Base-by-base conservation (phyloP, 345 rosid species). In the Brassica juncea region DNA sequence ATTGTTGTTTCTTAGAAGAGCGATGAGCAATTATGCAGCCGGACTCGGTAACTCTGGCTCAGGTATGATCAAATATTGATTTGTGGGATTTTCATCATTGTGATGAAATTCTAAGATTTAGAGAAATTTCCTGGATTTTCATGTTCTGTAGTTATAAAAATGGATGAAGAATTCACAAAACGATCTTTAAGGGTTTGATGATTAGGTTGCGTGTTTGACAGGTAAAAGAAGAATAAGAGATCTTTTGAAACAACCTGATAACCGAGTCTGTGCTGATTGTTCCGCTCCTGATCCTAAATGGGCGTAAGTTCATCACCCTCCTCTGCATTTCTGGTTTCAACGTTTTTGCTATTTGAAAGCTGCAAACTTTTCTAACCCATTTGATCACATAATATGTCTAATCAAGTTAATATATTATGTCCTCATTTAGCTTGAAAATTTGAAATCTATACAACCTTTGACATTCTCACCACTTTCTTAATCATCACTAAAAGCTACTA, bases 251-350 rank as follows among this genome's bases (percentile, higher is more conserved):
- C 85, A 86, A 75, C 74, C 86, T 9, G 84, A 93, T 59, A 94
- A 94, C 77, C 77, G 69, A 55, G 52, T 79, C 76, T 94, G 98
- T 77, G 98, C 98, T 70, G 98, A 94, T 82, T 94, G 98, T 77
- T 94, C 92, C 60, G 83, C 92, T 62, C 85, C 97, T 11, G 94
- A 92, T 84, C 98, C 98, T 55, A 94, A 92, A 86, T 94, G 97
- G 98, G 98, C 88, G 98, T 94, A 86, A 86, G 98, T 78, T 59
- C 52, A 39, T 35, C 39, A 31, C 34, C 34, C 34, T 31, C 34
- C 34, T 31, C 34, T 31, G 2, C 34, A 4, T 31, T 31, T 31
- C 8, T 34, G 39, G 0, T 34, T 34, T 6, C 39, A 34, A 34
- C 8, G 8, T 1, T 34, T 4, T 34, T 34, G 39, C 39, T 34